phyloP scores from a whole-genome alignment of 768 basidiomycete species.

The Lentinula aciculospora region DNA sequence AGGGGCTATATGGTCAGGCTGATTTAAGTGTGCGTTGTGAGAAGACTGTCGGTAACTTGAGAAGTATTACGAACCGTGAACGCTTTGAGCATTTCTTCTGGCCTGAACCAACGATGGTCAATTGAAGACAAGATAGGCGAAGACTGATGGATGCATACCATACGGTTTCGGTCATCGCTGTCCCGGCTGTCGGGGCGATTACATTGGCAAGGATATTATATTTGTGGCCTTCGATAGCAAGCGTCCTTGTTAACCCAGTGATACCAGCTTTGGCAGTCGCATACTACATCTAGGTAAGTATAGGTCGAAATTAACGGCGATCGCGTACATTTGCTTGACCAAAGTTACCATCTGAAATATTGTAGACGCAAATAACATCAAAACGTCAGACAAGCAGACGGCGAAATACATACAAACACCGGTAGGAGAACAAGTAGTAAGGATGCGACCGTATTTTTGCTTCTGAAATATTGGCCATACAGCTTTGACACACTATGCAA shows the following conservation, averaged over 20 bases:
- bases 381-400: background rate
- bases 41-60: background rate
- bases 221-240: slow-evolving; percentile 88
- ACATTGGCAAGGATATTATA: slow-evolving; percentile 88
- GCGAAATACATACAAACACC: slow-evolving; percentile 72
- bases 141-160: slow-evolving; percentile 39
- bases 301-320: background rate
- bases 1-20: slow-evolving; percentile 92
- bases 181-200: slow-evolving; percentile 85
- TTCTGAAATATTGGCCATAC: slow-evolving; percentile 96
- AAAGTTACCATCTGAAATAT: slow-evolving; percentile 76
- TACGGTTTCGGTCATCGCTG: slow-evolving; percentile 85
- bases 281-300: slow-evolving; percentile 42
- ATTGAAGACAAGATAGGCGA: background rate
- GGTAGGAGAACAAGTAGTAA: slow-evolving; percentile 90
- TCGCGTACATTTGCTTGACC: slow-evolving; percentile 80
- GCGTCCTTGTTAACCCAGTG: slow-evolving; percentile 82
- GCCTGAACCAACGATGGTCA: slow-evolving; percentile 31
- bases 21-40: slow-evolving; percentile 2
- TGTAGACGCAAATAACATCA: background rate
- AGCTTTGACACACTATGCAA: slow-evolving; percentile 77
- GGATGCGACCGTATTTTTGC: slow-evolving; percentile 93
- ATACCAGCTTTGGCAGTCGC: slow-evolving; percentile 92
- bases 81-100: slow-evolving; percentile 81
- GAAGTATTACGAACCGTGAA: slow-evolving; percentile 57